A percentile compares a stretch with the other conserved stretches of the same genome.
phyloP scores from a whole-genome alignment of 2,329 filamentous ascomycete genomes.

The Penicillium italicum region DNA sequence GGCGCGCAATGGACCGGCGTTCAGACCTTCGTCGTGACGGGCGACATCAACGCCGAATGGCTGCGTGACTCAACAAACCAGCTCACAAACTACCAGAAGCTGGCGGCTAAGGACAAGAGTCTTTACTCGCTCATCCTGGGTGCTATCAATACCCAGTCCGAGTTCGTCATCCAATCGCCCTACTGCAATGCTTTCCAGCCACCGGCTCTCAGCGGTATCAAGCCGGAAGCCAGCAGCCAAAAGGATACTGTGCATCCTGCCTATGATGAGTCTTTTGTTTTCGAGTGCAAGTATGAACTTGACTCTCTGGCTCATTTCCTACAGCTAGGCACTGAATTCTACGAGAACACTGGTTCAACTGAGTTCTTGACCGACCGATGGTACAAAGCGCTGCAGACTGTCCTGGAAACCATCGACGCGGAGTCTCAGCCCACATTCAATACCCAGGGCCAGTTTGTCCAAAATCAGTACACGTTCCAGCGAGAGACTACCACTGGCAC shows the following conservation, averaged over 20 bases:
- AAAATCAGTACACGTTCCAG: conserved; percentile 84
- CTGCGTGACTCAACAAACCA: conserved; percentile 91
- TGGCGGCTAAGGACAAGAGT: conserved; percentile 75
- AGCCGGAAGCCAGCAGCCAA: conserved; percentile 71
- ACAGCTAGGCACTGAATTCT: conserved; percentile 78
- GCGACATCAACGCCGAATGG: conserved; percentile 92
- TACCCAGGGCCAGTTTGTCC: conserved; percentile 59
- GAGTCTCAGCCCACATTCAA: conserved; percentile 82
- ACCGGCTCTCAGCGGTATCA: conserved; percentile 74
- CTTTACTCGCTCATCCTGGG: conserved; percentile 80
- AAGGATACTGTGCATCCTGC: conserved; percentile 78
- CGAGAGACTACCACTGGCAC: conserved; percentile 76
- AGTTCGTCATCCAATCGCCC: conserved; percentile 89
- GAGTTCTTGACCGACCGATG: conserved; percentile 77
- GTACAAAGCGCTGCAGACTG: conserved; percentile 69
- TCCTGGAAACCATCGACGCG: conserved; percentile 70
- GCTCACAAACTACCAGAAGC: conserved; percentile 78
- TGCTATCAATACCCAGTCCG: conserved; percentile 92
- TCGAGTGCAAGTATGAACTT: conserved; percentile 98
- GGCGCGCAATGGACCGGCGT: conserved; percentile 72
- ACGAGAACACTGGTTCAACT: conserved; percentile 71
- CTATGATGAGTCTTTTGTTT: conserved; percentile 81
- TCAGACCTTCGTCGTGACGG: conserved; percentile 90
- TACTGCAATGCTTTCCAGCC: conserved; percentile 99
- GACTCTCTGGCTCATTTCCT: conserved; percentile 94